Conservation (phyloP, 768 basidiomycete genomes). For the Gelatoporia subvermispora region DNA sequence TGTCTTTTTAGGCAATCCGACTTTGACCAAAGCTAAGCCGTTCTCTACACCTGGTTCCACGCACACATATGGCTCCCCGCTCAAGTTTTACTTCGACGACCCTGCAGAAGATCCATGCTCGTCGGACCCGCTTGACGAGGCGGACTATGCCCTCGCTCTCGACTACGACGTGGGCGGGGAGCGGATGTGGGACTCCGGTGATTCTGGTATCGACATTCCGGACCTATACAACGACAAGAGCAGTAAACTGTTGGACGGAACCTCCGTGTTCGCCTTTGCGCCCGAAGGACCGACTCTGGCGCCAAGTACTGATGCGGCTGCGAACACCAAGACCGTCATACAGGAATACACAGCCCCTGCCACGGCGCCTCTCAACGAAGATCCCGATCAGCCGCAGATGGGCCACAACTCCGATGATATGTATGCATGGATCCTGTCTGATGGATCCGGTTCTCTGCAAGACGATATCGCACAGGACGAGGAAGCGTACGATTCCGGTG, state of each 20-base stretch:
- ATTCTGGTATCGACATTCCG: slow-evolving; percentile 38
- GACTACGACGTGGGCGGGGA: slow-evolving; percentile 11
- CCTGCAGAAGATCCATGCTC: slow-evolving; percentile 43
- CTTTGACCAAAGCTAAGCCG: neutral
- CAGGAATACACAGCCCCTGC: neutral
- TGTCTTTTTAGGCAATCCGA: no score
- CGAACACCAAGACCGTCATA: neutral
- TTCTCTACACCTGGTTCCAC: slow-evolving; percentile 50
- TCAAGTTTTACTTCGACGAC: slow-evolving; percentile 45
- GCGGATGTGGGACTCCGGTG: slow-evolving; percentile 23
- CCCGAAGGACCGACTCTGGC: neutral
- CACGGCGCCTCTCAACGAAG: neutral
- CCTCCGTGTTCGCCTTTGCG: neutral
- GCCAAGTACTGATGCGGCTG: neutral
- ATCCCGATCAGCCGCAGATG: neutral
- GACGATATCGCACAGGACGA: neutral
- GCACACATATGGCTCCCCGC: slow-evolving; percentile 22
- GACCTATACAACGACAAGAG: neutral
- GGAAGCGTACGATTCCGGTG: neutral
- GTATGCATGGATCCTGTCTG: slow-evolving; percentile 2
- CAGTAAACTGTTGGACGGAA: neutral
- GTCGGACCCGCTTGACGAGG: slow-evolving; percentile 33
- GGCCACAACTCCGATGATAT: neutral
- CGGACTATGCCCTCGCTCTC: slow-evolving; percentile 35
- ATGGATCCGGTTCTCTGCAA: slow-evolving; percentile 2